phyloP scores from a whole-genome alignment of 805 yeast genomes.

The Ogataea ramenticola region DNA sequence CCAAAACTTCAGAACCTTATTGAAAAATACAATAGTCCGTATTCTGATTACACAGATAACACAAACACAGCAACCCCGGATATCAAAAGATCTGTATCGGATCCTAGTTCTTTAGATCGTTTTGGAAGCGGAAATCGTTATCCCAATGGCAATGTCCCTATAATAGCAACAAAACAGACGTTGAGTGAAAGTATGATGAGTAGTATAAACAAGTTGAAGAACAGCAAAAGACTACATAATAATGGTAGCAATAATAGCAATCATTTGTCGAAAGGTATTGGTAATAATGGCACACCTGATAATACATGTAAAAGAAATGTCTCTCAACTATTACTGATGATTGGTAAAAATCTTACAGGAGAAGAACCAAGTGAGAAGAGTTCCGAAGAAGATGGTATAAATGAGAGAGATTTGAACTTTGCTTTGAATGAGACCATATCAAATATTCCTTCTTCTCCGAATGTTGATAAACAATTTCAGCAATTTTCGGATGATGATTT shows the following conservation, averaged over 20 bases:
- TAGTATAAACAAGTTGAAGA: conserved; percentile 6
- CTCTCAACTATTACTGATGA: conserved; percentile 17
- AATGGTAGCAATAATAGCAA: not conserved
- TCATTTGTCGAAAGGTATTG: not conserved
- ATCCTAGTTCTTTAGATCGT: conserved; percentile 29
- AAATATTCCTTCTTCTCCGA: not conserved
- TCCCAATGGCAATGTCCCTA: conserved; percentile 10
- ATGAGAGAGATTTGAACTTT: not conserved
- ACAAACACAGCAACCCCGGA: conserved; percentile 14
- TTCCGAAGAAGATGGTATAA: not conserved
- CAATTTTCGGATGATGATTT: conserved; percentile 1
- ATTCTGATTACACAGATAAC: conserved; percentile 17
- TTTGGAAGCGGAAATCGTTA: no score
- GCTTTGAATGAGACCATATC: not conserved
- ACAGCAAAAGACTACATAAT: not conserved
- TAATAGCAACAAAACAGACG: conserved; percentile 19
- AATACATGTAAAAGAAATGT: conserved; percentile 8
- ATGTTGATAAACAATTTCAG: not conserved
- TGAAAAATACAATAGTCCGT: conserved; percentile 34
- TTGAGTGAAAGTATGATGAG: conserved; percentile 26
- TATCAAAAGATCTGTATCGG: conserved; percentile 16
- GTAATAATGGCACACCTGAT: not conserved
- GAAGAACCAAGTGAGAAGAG: conserved; percentile 6
- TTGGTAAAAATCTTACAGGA: conserved; percentile 13
- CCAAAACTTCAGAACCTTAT: conserved; percentile 26